Percentiles rank a stretch among this genome's conserved stretches.
phyloP scores from a whole-genome alignment of 1,139 yeast genomes.

The Debaryomyces fabryi region DNA sequence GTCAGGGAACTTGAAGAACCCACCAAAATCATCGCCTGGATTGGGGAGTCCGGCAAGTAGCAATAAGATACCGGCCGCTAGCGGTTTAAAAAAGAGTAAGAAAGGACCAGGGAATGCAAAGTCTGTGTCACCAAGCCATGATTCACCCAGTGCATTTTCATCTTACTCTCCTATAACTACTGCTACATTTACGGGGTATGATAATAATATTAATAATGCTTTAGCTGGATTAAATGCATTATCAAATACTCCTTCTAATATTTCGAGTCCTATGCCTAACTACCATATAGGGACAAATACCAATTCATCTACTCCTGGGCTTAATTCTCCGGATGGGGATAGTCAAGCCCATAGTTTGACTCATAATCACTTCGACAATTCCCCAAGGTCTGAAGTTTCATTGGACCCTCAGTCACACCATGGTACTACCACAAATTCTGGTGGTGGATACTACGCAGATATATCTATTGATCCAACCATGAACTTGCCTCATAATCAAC shows the following conservation, averaged over 20 bases:
- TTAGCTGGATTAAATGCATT: slow-evolving; percentile 52
- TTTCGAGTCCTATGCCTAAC: slow-evolving; percentile 34
- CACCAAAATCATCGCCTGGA: slow-evolving; percentile 47
- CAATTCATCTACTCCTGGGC: slow-evolving; percentile 29
- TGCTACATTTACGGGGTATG: slow-evolving; percentile 47
- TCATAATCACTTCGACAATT: slow-evolving; percentile 26
- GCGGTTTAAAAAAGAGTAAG: slow-evolving; percentile 25
- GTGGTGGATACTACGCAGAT: slow-evolving; percentile 53
- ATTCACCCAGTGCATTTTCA: slow-evolving; percentile 27
- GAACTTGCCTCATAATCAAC: slow-evolving; percentile 50
- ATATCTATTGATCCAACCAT: slow-evolving; percentile 51
- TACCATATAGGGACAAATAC: slow-evolving; percentile 17
- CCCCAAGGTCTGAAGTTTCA: slow-evolving; percentile 32
- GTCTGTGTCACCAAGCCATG: slow-evolving; percentile 5
- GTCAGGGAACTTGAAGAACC: slow-evolving; percentile 62
- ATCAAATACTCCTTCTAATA: slow-evolving; percentile 39
- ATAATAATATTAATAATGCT: slow-evolving; percentile 46
- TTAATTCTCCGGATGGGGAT: slow-evolving; percentile 22
- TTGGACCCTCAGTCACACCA: slow-evolving; percentile 41
- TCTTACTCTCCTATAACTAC: slow-evolving; percentile 41
- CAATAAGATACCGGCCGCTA: background rate
- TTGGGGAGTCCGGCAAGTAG: slow-evolving; percentile 17
- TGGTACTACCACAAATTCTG: slow-evolving; percentile 31
- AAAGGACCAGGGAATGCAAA: slow-evolving; percentile 13
- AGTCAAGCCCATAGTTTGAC: slow-evolving; percentile 13